Evolutionary conservation across 331 rosid genomes (phyloP), one percentile per base, ranked within the genome.

Genomic region (Ulmus americana): DNA sequence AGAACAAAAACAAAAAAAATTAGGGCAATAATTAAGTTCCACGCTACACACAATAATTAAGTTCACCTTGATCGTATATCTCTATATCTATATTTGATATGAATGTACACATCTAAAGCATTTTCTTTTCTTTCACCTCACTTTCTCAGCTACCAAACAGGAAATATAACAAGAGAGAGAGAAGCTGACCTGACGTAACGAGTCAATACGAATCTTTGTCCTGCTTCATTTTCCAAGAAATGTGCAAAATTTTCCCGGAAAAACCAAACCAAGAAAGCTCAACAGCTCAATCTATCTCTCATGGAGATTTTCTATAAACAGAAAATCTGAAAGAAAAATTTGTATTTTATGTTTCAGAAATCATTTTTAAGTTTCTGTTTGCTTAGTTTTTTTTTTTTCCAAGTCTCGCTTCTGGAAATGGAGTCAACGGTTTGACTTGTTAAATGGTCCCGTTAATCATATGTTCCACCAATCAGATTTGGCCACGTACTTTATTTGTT

Each of bases 81-180:
- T 15, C 9, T 7, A 22, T 50, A 15, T 50, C 18, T 14, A 9
- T 5, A 38, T 38, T 28, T 56, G 43, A 10, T 13, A 55, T 20
- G 41, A 55, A 55, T 3, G 28, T 10, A 20, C 22, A 55, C 61
- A 20, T 48, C 14, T 28, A 28, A 28, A 28, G 35, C 51, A 13
- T 51, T 57, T 57, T 28, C 18, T 56, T 46, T 52, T 13, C 13
- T 10, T 14, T 35, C 45, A 9, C 50, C 45, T 50, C 46, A 60
- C 39, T 73, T 73, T 46, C 68, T 66, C 49, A 38, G 51, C 45
- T 14, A 59, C 66, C 61, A 64, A 72, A 72, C 61, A 64, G 59
- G 16, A 11, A 16, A 20, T 39, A 55, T 20, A 51, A 41, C 10
- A 55, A 52, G 43, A 14, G 62, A 61, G 69, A 55, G 41, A 55